phyloP scores from a whole-genome alignment of 345 rosid species.

The Gossypium anomalum region DNA sequence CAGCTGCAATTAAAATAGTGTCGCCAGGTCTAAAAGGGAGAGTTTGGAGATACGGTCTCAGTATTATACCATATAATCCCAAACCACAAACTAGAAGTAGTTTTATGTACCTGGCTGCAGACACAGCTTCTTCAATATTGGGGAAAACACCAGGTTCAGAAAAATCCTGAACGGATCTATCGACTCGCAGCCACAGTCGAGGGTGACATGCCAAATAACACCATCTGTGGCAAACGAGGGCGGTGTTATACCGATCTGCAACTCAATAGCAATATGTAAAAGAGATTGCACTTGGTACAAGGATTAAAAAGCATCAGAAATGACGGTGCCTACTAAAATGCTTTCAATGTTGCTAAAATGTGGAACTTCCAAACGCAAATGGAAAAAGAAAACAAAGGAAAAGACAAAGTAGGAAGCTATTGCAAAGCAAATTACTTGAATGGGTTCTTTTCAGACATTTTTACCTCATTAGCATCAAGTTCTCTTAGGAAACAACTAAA shows the following conservation, averaged over 20 bases:
- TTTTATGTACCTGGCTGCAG: slow-evolving; percentile 80
- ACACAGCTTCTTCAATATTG: slow-evolving; percentile 67
- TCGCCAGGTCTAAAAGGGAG: slow-evolving; percentile 76
- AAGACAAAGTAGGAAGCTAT: neutral
- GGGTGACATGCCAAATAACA: slow-evolving; percentile 89
- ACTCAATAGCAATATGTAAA: slow-evolving; percentile 39
- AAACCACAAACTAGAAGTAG: neutral
- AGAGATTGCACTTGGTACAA: slow-evolving; percentile 17
- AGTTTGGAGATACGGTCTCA: slow-evolving; percentile 21
- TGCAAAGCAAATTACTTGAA: neutral
- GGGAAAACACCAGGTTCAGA: slow-evolving; percentile 68
- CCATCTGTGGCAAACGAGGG: slow-evolving; percentile 99
- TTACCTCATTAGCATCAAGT: neutral
- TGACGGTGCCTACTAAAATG: slow-evolving; percentile 3
- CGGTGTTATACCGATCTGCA: slow-evolving; percentile 99
- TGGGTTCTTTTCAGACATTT: neutral
- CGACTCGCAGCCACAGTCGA: slow-evolving; percentile 89
- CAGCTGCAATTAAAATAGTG: slow-evolving; percentile 84
- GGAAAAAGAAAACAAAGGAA: neutral
- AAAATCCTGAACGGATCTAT: slow-evolving; percentile 54
- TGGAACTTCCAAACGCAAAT: neutral
- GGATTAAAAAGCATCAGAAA: neutral
- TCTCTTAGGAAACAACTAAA: neutral
- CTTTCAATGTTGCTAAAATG: neutral
- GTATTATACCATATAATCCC: neutral